Evolutionary conservation across 176 grass and related monocot genomes (phyloP), one percentile per base, ranked within the genome.

Genomic region (Aegilops speltoides): DNA sequence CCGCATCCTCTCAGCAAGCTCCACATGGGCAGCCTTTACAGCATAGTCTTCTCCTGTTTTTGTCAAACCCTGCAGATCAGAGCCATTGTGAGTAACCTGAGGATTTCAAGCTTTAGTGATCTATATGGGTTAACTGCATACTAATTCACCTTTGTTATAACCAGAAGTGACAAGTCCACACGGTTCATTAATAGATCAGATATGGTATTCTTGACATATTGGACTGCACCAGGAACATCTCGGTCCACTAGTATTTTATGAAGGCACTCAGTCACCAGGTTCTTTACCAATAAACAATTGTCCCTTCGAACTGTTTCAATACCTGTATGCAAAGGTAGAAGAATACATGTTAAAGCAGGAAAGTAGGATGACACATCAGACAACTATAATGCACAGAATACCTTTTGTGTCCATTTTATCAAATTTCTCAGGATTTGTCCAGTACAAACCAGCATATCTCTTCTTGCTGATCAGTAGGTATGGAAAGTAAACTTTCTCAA

Each of bases 341-440:
- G 48, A 87, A 46, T 6, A 0, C 52, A 88, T 59, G 48, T 65
- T 76, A 74, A 78, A 89, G 13, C 26, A 91, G 64, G 50, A 76
- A 65, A 80, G 46, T 64, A 50, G 77, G 23, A 61, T 61, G 36
- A 36, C 23, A 14, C 73, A 31, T 69, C 37, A 89, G 65, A 86
- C 25, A 61, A 78, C 20, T 59, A 59, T 79, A 84, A 76, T 28
- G 57, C 8, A 57, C 75, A 37, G 60, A 74, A 79, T 89, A 98
- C 96, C 96, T 92, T 98, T 98, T 24, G 96, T 92, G 76, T 98
- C 96, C 96, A 98, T 98, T 92, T 98, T 98, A 85, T 98, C 96
- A 92, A 96, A 96, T 81, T 94, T 96, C 63, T 93, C 93, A 84
- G 96, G 86, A 88, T 98, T 98, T 73, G 96, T 88, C 96, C 96